These are phyloP conservation scores for Silene noctiflora DNA, from an alignment of 179 eudicot species.

Conservation along the genomic window DNA sequence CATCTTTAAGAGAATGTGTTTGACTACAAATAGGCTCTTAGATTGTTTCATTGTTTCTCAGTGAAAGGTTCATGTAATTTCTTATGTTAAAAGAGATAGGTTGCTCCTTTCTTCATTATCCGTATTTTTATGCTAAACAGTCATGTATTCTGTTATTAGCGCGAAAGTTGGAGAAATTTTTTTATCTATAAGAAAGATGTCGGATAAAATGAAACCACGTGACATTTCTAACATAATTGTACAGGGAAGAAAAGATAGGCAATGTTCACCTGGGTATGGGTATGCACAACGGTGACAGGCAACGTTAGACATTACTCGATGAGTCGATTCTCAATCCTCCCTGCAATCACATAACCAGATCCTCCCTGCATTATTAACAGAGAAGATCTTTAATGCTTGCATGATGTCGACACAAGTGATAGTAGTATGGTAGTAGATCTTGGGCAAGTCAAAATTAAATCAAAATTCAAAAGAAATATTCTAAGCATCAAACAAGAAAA, in stretches of 20 bases:
- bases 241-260: conserved; percentile 9
- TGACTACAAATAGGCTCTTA: conserved; percentile 14
- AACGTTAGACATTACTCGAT: conserved; percentile 53
- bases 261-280: conserved; percentile 58
- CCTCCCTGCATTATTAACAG: conserved; percentile 57
- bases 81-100: conserved; percentile 5
- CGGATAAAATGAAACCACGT: not conserved
- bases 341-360: conserved; percentile 59
- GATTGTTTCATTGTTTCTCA: conserved; percentile 8
- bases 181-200: not conserved
- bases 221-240: not conserved
- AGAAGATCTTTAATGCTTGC: not conserved
- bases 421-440: not conserved
- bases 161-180: conserved; percentile 8
- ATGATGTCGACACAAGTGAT: conserved; percentile 2
- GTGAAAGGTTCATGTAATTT: not conserved
- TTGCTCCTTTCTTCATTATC: conserved; percentile 3
- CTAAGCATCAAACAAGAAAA: not conserved
- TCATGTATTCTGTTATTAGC: conserved; percentile 4
- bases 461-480: conserved; percentile 1
- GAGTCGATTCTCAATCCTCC: conserved; percentile 48
- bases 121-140: not conserved
- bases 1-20: conserved; percentile 2
- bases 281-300: conserved; percentile 58
- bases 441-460: not conserved